Evolutionary conservation across 2,329 filamentous ascomycete genomes (phyloP), one percentile per base, ranked within the genome.

Genomic region (Raffaelea arxii): DNA sequence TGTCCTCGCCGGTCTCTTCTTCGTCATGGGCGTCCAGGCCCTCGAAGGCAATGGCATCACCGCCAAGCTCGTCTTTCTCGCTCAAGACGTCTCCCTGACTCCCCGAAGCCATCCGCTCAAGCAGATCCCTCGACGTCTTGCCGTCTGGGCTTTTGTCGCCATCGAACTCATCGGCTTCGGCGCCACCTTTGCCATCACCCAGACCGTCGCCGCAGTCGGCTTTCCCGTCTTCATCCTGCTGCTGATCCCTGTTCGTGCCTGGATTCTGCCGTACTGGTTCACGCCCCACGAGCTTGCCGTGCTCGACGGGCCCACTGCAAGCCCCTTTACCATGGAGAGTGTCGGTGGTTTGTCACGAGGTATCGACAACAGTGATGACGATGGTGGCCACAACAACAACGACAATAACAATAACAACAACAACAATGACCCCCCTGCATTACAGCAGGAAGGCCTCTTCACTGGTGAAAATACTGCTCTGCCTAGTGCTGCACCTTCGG

Each of bases 21-120:
- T 90, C 65, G 77, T 88, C 59, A 90, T 91, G 86, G 86, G 85
- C 37, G 72, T 86, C 50, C 83, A 90, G 65, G 85, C 85, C 3
- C 76, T 91, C 25, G 75, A 81, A 58, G 81, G 67, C 22, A 91
- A 91, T 59, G 85, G 85, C 21, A 86, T 91, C 58, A 90, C 84
- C 0, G 66, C 73, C 50, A 90, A 90, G 62, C 60, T 90, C 9
- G 60, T 87, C 21, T 90, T 86, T 61, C 71, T 91, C 2, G 64
- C 70, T 1, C 75, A 78, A 51, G 86, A 91, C 62, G 67, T 62
- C 41, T 60, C 70, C 4, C 68, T 89, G n/a, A 86, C 82, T 0
- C 68, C 74, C 3, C 65, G 65, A 46, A 30, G 27, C 1, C 74
- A 83, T 52, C 82, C 83, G 0, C 69, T 90, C 2, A 69, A 70